A percentile compares a stretch with the other conserved stretches of the same genome.
Conservation (phyloP, 768 basidiomycete genomes). For the Mycena latifolia region DNA sequence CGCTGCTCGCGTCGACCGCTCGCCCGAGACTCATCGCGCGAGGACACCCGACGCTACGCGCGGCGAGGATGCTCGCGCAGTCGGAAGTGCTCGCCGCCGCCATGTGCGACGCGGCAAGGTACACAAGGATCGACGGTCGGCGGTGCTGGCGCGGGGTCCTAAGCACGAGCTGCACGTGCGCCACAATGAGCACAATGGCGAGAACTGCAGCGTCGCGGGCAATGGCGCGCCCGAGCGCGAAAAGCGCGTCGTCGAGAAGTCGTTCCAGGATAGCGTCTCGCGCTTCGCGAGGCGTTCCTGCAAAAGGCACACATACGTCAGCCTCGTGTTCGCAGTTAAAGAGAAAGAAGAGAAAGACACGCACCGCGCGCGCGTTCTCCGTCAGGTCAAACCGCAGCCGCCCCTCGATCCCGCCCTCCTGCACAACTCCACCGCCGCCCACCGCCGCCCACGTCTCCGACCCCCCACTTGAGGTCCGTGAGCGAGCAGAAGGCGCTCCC, state of each 20-base stretch:
- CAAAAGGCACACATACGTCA: slow-evolving; percentile 24
- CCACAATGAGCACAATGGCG: too few relatives aligned
- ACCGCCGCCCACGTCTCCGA: slow-evolving; percentile 71
- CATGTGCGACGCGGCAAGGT: too few relatives aligned
- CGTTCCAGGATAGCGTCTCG: slow-evolving; percentile 89
- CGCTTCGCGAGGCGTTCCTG: slow-evolving; percentile 83
- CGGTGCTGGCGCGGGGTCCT: too few relatives aligned
- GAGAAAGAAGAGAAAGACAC: slow-evolving; percentile 36
- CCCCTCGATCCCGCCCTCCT: slow-evolving; percentile 67
- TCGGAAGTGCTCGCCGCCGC: too few relatives aligned
- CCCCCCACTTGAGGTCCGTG: slow-evolving; percentile 93
- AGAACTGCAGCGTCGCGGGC: slow-evolving; percentile 87
- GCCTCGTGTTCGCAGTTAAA: background rate
- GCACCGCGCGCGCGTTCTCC: slow-evolving; percentile 81
- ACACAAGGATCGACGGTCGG: too few relatives aligned
- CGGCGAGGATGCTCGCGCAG: too few relatives aligned
- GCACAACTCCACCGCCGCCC: background rate
- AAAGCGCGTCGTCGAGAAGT: slow-evolving; percentile 90
- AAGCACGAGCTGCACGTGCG: too few relatives aligned
- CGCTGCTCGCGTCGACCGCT: too few relatives aligned
- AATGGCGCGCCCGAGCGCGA: slow-evolving; percentile 82
- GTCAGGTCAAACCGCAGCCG: slow-evolving; percentile 94
- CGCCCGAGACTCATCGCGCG: too few relatives aligned
- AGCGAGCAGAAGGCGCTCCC: slow-evolving; percentile 82
- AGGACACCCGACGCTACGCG: too few relatives aligned